Percentiles rank a stretch among this genome's conserved stretches.
Conservation (phyloP, 441 rosid genomes). For the Euphorbia schlechtendalii region DNA sequence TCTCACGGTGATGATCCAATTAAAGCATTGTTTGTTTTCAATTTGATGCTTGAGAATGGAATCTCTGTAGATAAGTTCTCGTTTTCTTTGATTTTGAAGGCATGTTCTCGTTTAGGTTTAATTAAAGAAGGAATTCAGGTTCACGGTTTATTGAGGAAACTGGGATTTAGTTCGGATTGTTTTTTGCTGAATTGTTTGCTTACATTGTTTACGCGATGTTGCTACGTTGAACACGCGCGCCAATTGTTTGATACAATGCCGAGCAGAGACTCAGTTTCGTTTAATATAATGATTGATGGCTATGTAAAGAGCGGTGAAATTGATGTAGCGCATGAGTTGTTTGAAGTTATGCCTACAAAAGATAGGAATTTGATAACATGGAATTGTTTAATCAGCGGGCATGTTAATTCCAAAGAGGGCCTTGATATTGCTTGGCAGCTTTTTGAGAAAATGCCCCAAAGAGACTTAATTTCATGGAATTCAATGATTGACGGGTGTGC, state of each 20-base stretch:
- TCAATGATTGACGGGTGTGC: conserved; percentile 52
- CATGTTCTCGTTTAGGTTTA: conserved; percentile 57
- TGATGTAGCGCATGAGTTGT: conserved; percentile 41
- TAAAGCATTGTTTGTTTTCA: conserved; percentile 39
- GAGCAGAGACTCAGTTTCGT: conserved; percentile 39
- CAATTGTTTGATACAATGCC: conserved; percentile 33
- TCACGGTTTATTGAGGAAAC: conserved; percentile 67
- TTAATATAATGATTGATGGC: conserved; percentile 55
- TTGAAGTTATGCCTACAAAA: conserved; percentile 48
- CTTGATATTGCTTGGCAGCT: conserved; percentile 43
- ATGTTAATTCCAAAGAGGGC: conserved; percentile 30
- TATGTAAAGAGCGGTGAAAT: conserved; percentile 41
- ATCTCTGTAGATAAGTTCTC: conserved; percentile 52
- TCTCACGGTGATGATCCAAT: conserved; percentile 61
- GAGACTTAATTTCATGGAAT: conserved; percentile 53
- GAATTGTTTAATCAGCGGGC: conserved; percentile 61
- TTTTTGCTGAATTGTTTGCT: conserved; percentile 64
- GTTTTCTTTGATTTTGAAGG: conserved; percentile 60
- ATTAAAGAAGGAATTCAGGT: conserved; percentile 56
- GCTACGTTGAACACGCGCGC: conserved; percentile 38
- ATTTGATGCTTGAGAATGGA: conserved; percentile 56
- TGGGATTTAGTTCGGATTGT: conserved; percentile 44
- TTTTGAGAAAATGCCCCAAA: conserved; percentile 51
- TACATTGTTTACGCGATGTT: conserved; percentile 37
- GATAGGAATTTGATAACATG: conserved; percentile 53